Conservation (phyloP, 345 rosid species). For the Linum tenue region DNA sequence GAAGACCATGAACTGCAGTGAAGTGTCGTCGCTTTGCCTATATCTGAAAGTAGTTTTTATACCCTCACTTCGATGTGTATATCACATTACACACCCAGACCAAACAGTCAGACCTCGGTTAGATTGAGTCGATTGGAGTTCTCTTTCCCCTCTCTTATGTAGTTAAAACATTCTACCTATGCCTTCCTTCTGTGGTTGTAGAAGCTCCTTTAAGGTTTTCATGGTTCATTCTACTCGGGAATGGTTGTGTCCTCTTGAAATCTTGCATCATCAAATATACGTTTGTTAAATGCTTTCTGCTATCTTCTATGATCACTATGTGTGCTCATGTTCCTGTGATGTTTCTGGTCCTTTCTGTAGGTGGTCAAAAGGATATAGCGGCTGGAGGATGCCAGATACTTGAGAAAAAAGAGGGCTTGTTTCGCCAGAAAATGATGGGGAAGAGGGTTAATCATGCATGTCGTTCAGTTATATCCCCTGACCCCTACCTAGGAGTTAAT, state of each 20-base stretch:
- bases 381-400: slow-evolving; percentile 84
- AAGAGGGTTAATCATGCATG: slow-evolving; percentile 97
- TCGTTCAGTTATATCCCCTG: slow-evolving; percentile 98
- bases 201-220: background rate
- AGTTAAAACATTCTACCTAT: background rate
- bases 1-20: background rate
- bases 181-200: background rate
- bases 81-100: background rate
- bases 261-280: background rate
- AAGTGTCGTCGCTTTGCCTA: background rate
- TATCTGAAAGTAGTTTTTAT: background rate
- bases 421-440: slow-evolving; percentile 99
- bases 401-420: slow-evolving; percentile 93
- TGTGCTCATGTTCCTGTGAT: background rate
- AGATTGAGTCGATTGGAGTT: background rate
- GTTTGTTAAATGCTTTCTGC: background rate
- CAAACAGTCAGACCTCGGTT: background rate
- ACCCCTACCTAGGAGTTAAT: slow-evolving; percentile 89
- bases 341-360: slow-evolving; percentile 22
- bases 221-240: background rate
- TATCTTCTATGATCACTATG: background rate
- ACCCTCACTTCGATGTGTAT: background rate
- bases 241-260: background rate
- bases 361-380: slow-evolving; percentile 48
- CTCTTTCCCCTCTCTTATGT: background rate